Percentiles rank a stretch among this genome's conserved stretches.
phyloP scores from a whole-genome alignment of 176 grass and related monocot species.

The Poa annua region DNA sequence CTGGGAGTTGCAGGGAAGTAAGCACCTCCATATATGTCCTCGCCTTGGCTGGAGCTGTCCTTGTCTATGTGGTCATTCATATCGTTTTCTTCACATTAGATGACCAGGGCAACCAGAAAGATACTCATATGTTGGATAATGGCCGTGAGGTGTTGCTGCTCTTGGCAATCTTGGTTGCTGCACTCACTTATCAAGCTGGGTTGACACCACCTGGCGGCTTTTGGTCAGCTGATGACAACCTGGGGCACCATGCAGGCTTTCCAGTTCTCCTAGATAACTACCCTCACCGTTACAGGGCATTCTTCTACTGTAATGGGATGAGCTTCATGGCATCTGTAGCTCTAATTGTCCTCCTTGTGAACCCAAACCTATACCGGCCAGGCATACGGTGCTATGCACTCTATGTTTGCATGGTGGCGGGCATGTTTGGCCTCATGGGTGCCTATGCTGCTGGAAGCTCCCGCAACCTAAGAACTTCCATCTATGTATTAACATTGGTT shows the following conservation, averaged over 20 bases:
- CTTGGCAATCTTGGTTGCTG: conserved; percentile 35
- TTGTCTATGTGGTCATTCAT: conserved; percentile 23
- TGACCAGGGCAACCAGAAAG: background rate
- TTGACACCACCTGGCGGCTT: conserved; percentile 33
- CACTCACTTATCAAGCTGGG: conserved; percentile 52
- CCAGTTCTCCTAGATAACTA: conserved; percentile 33
- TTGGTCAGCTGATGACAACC: background rate
- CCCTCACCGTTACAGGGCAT: background rate
- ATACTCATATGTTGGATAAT: background rate
- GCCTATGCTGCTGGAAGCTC: conserved; percentile 26
- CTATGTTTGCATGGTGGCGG: background rate
- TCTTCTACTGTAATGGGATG: conserved; percentile 46
- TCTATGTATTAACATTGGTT: background rate
- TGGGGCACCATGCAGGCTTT: background rate
- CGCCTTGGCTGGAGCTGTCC: conserved; percentile 18
- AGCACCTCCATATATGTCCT: conserved; percentile 24
- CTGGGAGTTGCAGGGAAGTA: conserved; percentile 28
- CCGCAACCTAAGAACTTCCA: background rate
- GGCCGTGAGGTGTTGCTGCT: conserved; percentile 36
- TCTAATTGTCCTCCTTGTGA: conserved; percentile 34
- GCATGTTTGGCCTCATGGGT: conserved; percentile 3
- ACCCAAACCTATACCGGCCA: background rate
- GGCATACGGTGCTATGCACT: conserved; percentile 7
- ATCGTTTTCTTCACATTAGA: conserved; percentile 22
- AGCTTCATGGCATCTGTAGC: conserved; percentile 44